Percentiles rank a stretch among this genome's conserved stretches.
Conservation (phyloP, 371 early-diverging fungal genomes). For the Zopfochytrium polystomum region DNA sequence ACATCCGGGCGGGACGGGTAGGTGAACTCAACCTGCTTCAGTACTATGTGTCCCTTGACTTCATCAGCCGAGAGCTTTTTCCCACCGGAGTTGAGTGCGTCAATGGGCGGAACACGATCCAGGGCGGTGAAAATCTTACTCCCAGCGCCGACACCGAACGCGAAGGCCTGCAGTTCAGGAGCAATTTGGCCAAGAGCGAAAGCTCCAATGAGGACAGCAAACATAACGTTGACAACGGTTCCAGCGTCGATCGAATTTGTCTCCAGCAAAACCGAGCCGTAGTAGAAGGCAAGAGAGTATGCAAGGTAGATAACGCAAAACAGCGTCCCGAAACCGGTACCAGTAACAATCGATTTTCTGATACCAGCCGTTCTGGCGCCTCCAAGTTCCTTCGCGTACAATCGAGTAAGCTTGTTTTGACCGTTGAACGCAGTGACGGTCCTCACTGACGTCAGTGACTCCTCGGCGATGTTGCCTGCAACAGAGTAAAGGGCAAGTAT, state of each 20-base stretch:
- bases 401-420: constrained; percentile 21
- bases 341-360: constrained; percentile 20
- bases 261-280: too few species aligned
- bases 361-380: constrained; percentile 27
- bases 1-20: constrained; percentile 83
- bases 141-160: constrained; percentile 33
- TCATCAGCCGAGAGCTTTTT: constrained; percentile 9
- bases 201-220: constrained; percentile 40
- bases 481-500: constrained; percentile 25
- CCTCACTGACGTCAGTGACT: constrained; percentile 30
- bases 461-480: constrained; percentile 40
- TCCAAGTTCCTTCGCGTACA: constrained; percentile 27
- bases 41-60: constrained; percentile 39
- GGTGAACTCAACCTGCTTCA: constrained; percentile 39
- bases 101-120: constrained; percentile 38
- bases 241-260: constrained; percentile 22
- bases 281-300: constrained; percentile 37
- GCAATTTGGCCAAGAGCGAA: constrained; percentile 37
- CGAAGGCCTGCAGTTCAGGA: constrained; percentile 36
- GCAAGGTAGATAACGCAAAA: constrained; percentile 32
- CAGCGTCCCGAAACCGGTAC: constrained; percentile 27
- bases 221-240: constrained; percentile 29
- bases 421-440: constrained; percentile 39
- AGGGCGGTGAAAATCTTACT: constrained; percentile 37
- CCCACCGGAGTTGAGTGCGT: constrained; percentile 19